A percentile compares a stretch with the other conserved stretches of the same genome.
Evolutionary conservation across 805 yeast species (phyloP).

Genomic region (Kuraishia cidri): DNA sequence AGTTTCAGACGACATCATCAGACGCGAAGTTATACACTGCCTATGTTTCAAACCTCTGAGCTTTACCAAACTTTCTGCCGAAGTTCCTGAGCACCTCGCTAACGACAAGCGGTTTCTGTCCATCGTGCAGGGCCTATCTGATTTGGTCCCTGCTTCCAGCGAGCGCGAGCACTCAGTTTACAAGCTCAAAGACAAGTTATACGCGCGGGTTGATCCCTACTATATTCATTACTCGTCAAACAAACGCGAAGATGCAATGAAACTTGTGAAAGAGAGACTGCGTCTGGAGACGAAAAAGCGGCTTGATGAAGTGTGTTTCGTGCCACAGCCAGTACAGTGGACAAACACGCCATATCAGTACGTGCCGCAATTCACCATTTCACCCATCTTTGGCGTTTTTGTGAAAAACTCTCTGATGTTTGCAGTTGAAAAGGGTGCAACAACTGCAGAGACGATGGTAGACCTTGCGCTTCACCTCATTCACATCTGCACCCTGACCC

Average conservation of each 20-base stretch:
- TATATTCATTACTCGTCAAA: constrained; percentile 72
- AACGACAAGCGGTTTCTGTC: constrained; percentile 69
- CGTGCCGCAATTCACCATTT: constrained; percentile 43
- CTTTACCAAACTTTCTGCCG: constrained; percentile 59
- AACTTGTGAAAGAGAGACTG: constrained; percentile 42
- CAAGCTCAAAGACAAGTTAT: constrained; percentile 49
- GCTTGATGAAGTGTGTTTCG: constrained; percentile 41
- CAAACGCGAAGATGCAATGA: constrained; percentile 77
- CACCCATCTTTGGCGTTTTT: constrained; percentile 43
- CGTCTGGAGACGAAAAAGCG: constrained; percentile 25
- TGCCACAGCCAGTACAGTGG: constrained; percentile 38
- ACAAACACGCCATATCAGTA: constrained; percentile 27
- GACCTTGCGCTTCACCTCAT: constrained; percentile 57
- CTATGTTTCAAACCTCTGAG: constrained; percentile 69
- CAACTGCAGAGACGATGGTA: constrained; percentile 46
- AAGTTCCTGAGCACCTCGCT: constrained; percentile 68
- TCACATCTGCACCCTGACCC: constrained; percentile 47
- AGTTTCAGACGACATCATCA: constrained; percentile 40
- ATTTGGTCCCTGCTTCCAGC: constrained; percentile 42
- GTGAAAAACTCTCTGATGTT: constrained; percentile 39
- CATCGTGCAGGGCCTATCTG: constrained; percentile 47
- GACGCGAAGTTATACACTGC: constrained; percentile 70
- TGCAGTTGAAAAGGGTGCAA: constrained; percentile 21
- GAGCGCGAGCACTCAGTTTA: constrained; percentile 50
- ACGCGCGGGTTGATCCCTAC: constrained; percentile 64